phyloP scores from a whole-genome alignment of 768 basidiomycete species.

The Leucosporidium yakuticum region DNA sequence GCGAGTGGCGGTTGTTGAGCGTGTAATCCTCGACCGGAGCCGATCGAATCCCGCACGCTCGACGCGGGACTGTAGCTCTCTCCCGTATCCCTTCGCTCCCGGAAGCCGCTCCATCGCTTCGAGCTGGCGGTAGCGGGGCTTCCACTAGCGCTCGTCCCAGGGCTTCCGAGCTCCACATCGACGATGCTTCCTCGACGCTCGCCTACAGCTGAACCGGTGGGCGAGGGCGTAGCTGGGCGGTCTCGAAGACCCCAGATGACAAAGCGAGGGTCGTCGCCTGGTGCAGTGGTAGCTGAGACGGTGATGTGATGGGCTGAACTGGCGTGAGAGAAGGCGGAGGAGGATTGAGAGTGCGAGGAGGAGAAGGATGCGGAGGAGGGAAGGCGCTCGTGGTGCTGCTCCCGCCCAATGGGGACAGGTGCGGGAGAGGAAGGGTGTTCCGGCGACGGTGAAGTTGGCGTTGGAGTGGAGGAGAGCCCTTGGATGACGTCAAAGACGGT shows the following conservation, averaged over 20 bases:
- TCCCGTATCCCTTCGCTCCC: background rate
- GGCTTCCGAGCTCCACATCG: background rate
- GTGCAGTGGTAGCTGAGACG: conserved; percentile 4
- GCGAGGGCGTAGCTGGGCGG: conserved; percentile 14
- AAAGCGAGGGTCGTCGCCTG: conserved; percentile 77
- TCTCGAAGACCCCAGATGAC: conserved; percentile 73
- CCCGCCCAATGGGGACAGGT: background rate
- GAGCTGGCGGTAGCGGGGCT: conserved; percentile 21
- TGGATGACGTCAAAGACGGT: conserved; percentile 38
- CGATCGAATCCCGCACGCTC: conserved; percentile 26
- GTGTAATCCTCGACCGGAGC: background rate
- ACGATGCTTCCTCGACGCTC: conserved; percentile 1
- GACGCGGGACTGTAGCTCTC: conserved; percentile 12
- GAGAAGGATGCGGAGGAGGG: conserved; percentile 15
- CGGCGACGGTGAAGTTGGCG: too few relatives aligned
- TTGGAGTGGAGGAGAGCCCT: background rate
- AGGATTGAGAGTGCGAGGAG: conserved; percentile 10
- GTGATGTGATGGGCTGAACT: conserved; percentile 28
- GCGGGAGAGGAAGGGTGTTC: background rate
- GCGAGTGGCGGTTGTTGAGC: background rate
- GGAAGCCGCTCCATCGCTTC: conserved; percentile 20
- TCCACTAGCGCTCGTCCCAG: background rate
- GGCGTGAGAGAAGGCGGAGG: too few relatives aligned
- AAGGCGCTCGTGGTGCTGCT: conserved; percentile 19
- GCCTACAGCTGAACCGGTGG: conserved; percentile 30